phyloP scores from a whole-genome alignment of 169 alveolate genomes.

The Pseudocohnilembus persalinus region DNA sequence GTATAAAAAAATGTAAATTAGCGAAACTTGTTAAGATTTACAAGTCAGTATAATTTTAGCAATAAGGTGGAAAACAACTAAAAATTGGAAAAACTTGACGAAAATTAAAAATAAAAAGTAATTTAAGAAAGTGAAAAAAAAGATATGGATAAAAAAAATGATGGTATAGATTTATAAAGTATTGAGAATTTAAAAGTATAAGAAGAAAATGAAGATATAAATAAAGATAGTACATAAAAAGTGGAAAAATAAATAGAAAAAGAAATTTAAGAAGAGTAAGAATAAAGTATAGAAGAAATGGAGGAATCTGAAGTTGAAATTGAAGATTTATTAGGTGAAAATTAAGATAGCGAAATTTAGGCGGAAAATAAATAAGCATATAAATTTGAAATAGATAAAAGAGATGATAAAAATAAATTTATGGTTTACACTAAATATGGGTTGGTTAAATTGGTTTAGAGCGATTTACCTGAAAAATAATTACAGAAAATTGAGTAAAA shows the following conservation, averaged over 20 bases:
- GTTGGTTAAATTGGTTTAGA: conserved; percentile 1
- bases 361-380: not conserved
- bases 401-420: conserved; percentile 6
- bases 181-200: no score
- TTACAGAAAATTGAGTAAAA: not conserved
- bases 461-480: not conserved
- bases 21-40: no score
- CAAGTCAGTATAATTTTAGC: no score
- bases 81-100: no score
- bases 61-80: no score
- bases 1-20: no score
- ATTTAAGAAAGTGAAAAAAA: no score
- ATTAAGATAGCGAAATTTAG: not conserved
- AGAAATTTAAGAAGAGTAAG: not conserved
- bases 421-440: conserved; percentile 17
- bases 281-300: not conserved
- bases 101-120: no score
- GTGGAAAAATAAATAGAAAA: not conserved
- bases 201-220: not conserved
- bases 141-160: no score
- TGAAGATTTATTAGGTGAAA: not conserved
- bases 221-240: not conserved
- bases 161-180: no score
- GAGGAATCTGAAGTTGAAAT: conserved; percentile 1
- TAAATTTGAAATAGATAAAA: conserved; percentile 7